These are phyloP conservation scores for Lipomyces starkeyi DNA, from an alignment of 805 yeast genomes.

Conservation along the genomic window DNA sequence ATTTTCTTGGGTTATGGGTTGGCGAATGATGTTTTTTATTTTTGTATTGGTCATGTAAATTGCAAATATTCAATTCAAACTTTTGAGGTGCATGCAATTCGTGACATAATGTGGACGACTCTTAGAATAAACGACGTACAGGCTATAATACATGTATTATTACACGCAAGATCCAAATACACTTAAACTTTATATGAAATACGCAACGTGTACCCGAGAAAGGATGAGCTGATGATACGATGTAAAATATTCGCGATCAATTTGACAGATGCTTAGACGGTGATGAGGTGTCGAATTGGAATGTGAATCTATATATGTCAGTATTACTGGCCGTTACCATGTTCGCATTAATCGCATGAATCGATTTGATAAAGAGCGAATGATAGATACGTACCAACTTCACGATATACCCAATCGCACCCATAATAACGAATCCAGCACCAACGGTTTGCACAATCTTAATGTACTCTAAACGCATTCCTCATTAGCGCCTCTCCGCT, in stretches of 20 bases:
- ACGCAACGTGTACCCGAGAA: not conserved
- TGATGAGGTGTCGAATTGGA: constrained; percentile 39
- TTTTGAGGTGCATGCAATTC: not conserved
- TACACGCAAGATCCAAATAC: not conserved
- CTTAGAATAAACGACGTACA: not conserved
- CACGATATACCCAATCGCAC: constrained; percentile 94
- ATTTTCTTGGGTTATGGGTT: not conserved
- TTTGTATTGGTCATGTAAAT: not conserved
- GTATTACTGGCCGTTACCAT: not conserved
- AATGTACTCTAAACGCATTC: constrained; percentile 63
- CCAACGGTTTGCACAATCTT: constrained; percentile 95
- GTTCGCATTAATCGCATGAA: too few relatives aligned
- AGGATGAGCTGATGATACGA: not conserved
- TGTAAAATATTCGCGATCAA: not conserved
- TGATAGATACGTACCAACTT: constrained; percentile 60
- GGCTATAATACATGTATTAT: not conserved
- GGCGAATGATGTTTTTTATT: not conserved
- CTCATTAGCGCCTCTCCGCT: constrained; percentile 6
- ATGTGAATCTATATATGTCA: constrained; percentile 34
- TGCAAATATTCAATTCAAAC: too few relatives aligned
- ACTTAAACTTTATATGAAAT: not conserved
- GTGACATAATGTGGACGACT: not conserved
- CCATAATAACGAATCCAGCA: constrained; percentile 96
- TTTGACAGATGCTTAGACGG: constrained; percentile 24
- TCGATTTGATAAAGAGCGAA: not conserved